Percentiles rank a stretch among this genome's conserved stretches.
These are phyloP conservation scores for Tuber microsphaerosporum DNA, from an alignment of 495 filamentous ascomycete species.

Conservation along the genomic window DNA sequence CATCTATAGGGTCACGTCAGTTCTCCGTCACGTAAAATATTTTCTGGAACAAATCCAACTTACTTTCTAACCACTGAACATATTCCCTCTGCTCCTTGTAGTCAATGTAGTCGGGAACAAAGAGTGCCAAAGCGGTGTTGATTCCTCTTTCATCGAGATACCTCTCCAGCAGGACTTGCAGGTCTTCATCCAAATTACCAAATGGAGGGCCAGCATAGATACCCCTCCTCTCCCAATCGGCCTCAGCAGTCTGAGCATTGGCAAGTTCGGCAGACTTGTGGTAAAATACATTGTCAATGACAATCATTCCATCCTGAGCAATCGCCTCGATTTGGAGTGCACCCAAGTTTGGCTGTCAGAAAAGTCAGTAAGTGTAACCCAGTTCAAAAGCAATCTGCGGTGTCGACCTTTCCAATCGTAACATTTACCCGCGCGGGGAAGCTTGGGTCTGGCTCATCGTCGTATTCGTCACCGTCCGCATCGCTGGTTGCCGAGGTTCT, in stretches of 20 bases:
- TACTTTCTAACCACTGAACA: constrained; percentile 77
- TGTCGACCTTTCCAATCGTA: constrained; percentile 70
- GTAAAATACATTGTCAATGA: constrained; percentile 87
- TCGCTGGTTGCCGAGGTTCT: constrained; percentile 18
- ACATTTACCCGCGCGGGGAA: constrained; percentile 82
- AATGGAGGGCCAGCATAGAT: constrained; percentile 90
- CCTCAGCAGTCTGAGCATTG: constrained; percentile 56
- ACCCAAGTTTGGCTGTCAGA: constrained; percentile 48
- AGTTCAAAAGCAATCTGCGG: neutral
- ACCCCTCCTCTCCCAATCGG: constrained; percentile 62
- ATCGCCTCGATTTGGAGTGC: constrained; percentile 79
- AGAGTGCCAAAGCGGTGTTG: constrained; percentile 76
- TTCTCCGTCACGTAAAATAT: neutral
- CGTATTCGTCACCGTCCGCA: constrained; percentile 42
- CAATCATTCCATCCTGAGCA: constrained; percentile 77
- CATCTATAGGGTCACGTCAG: constrained; percentile 16
- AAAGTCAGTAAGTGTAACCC: constrained; percentile 12
- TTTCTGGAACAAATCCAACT: constrained; percentile 41
- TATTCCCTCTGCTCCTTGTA: constrained; percentile 99
- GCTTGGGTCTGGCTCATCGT: constrained; percentile 50
- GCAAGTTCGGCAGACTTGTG: constrained; percentile 68
- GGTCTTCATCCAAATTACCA: constrained; percentile 87
- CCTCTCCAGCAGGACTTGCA: constrained; percentile 83
- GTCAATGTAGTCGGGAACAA: constrained; percentile 94
- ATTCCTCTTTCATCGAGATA: constrained; percentile 93